Evolutionary conservation across 2,329 filamentous ascomycete species (phyloP), one percentile per base, ranked within the genome.

Genomic region (Plenodomus lindquistii): DNA sequence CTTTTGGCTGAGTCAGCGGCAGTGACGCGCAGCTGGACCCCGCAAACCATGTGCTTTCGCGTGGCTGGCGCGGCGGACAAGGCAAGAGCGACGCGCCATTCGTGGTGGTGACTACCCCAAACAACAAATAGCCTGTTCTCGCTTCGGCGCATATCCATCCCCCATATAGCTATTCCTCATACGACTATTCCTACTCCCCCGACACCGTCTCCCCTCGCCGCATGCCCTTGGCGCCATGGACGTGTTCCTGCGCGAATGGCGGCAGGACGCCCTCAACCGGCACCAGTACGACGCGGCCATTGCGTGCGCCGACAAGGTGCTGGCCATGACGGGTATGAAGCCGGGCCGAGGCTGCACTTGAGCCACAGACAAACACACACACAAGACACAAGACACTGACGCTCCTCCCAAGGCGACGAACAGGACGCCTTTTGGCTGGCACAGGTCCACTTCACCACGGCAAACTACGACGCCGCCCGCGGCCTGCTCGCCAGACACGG

Each of bases 201-300:
- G 5, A 18, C 34, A 36, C 6, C 34, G n/a, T 7, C 34, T 10
- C 5, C 6, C 22, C 35, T 4, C 35, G 35, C 35, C 4, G 8
- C 35, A 17, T 9, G 13, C 4, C 7, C 35, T 18, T 16, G 13
- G 16, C 16, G 47, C 20, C 54, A 97, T 99, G 94, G 91, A 97
- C 79, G 86, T 85, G 66, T 97, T 93, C 75, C 82, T 99, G 68
- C 87, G 92, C 70, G 88, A 89, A 67, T 99, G 94, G 94, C 85
- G 92, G 69, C 90, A 96, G 75, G 91, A 97, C 78, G 92, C 93
- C 69, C 80, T 96, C 67, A 93, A 96, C 76, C 94, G 95, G 73
- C 91, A 94, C 57, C 94, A 99, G 72, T 92, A 97, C 73, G 93
- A 97, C 59, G 90, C 93, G 27, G 94, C 94, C 67, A 93, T 97